These are phyloP conservation scores for Colletotrichum phormii DNA, from an alignment of 2,329 filamentous ascomycete species.

Conservation along the genomic window DNA sequence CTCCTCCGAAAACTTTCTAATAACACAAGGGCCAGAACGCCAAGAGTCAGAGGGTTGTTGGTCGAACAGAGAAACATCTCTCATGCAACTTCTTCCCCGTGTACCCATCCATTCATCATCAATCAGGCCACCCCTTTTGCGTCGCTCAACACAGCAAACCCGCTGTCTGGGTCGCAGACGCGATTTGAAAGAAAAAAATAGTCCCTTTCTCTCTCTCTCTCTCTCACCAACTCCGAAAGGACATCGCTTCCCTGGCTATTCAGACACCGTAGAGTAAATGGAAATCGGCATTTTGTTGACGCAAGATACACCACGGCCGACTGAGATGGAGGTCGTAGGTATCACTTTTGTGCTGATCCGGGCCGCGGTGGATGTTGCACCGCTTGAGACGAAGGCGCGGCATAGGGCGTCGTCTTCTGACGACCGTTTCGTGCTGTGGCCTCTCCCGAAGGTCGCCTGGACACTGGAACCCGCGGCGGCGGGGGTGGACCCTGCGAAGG, in stretches of 20 bases:
- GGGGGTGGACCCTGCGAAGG: background rate
- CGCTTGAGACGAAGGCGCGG: background rate
- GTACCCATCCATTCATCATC: conserved; percentile 19
- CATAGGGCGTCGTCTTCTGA: background rate
- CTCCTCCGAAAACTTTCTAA: conserved; percentile 17
- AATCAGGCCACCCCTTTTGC: conserved; percentile 7
- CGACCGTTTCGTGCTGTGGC: background rate
- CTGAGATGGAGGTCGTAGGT: background rate
- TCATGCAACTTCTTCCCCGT: background rate
- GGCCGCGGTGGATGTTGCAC: background rate
- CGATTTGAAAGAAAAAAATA: conserved; percentile 7
- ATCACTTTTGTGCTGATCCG: background rate
- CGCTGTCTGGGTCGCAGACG: background rate
- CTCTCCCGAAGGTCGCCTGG: background rate
- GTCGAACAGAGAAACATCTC: background rate
- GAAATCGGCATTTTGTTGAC: conserved; percentile 1
- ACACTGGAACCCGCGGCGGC: background rate
- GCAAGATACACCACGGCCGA: background rate
- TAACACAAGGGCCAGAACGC: conserved; percentile 36
- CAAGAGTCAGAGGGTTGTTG: background rate
- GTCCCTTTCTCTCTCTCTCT: background rate
- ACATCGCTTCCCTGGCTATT: conserved; percentile 21
- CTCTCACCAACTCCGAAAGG: conserved; percentile 30
- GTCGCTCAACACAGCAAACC: conserved; percentile 1
- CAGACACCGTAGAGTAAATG: conserved; percentile 18